A percentile compares a stretch with the other conserved stretches of the same genome.
Conservation (phyloP, 2,329 filamentous ascomycete species). For the Hymenoscyphus occultus region DNA sequence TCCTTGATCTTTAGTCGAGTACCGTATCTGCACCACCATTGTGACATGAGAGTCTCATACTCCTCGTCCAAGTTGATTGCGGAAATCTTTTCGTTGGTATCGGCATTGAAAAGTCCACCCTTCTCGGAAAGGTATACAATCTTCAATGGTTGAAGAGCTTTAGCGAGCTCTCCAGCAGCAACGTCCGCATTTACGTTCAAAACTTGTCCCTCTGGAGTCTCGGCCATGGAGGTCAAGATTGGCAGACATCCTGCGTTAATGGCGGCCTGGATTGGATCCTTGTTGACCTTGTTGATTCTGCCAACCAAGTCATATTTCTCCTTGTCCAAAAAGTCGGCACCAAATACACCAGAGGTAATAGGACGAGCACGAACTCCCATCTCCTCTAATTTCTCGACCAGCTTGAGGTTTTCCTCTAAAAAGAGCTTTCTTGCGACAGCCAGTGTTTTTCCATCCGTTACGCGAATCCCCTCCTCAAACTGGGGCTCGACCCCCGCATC, state of each 20-base stretch:
- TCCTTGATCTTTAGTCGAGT: constrained; percentile 96
- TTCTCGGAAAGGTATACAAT: constrained; percentile 99
- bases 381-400: constrained; percentile 84
- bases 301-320: constrained; percentile 95
- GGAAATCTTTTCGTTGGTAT: constrained; percentile 92
- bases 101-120: constrained; percentile 90
- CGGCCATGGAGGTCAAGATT: constrained; percentile 93
- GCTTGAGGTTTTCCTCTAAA: constrained; percentile 89
- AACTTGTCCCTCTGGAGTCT: constrained; percentile 85
- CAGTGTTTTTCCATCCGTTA: constrained; percentile 94
- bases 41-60: constrained; percentile 86
- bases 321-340: constrained; percentile 92
- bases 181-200: constrained; percentile 98
- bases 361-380: constrained; percentile 87
- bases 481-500: constrained; percentile 90
- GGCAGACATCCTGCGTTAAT: constrained; percentile 90
- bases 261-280: constrained; percentile 82
- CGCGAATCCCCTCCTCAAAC: constrained; percentile 93
- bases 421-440: constrained; percentile 89
- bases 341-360: constrained; percentile 85
- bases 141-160: constrained; percentile 87
- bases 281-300: constrained; percentile 92
- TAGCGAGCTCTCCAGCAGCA: constrained; percentile 87
- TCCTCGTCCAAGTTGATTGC: constrained; percentile 97
- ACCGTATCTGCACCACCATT: constrained; percentile 93